These are phyloP conservation scores for Neurospora sp. DNA, from an alignment of 495 filamentous ascomycete genomes.

Conservation along the genomic window DNA sequence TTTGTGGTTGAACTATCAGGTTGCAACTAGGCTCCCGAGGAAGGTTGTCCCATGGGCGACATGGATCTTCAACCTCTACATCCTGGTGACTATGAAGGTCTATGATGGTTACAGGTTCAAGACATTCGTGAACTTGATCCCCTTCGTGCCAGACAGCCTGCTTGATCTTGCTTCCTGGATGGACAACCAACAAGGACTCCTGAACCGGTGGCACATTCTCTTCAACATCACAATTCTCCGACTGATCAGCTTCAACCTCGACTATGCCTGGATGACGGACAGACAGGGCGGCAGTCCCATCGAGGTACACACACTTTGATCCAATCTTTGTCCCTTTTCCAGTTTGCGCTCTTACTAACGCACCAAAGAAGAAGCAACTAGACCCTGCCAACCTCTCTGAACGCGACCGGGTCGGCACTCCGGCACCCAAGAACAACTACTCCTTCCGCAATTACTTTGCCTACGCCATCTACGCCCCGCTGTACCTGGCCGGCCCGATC, in stretches of 20 bases:
- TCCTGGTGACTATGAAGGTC: slow-evolving; percentile 85
- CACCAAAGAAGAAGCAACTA: slow-evolving; percentile 92
- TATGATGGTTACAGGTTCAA: slow-evolving; percentile 64
- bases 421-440: slow-evolving; percentile 61
- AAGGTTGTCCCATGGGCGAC: slow-evolving; percentile 62
- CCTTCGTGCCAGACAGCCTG: slow-evolving; percentile 24
- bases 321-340: neutral
- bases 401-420: slow-evolving; percentile 68
- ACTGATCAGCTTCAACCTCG: slow-evolving; percentile 92
- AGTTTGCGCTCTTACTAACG: slow-evolving; percentile 39
- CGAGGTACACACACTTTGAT: slow-evolving; percentile 60
- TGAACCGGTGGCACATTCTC: slow-evolving; percentile 83
- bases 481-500: slow-evolving; percentile 90
- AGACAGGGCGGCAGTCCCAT: slow-evolving; percentile 54
- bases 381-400: slow-evolving; percentile 80
- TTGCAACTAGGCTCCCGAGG: slow-evolving; percentile 59
- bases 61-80: slow-evolving; percentile 86
- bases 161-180: slow-evolving; percentile 53
- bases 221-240: slow-evolving; percentile 96
- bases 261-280: slow-evolving; percentile 87
- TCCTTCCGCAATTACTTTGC: slow-evolving; percentile 76
- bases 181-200: slow-evolving; percentile 69
- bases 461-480: slow-evolving; percentile 81
- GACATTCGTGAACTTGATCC: slow-evolving; percentile 46
- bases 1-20: slow-evolving; percentile 67